Conservation (phyloP, 2,329 filamentous ascomycete genomes). For the Colletotrichum zoysiae region DNA sequence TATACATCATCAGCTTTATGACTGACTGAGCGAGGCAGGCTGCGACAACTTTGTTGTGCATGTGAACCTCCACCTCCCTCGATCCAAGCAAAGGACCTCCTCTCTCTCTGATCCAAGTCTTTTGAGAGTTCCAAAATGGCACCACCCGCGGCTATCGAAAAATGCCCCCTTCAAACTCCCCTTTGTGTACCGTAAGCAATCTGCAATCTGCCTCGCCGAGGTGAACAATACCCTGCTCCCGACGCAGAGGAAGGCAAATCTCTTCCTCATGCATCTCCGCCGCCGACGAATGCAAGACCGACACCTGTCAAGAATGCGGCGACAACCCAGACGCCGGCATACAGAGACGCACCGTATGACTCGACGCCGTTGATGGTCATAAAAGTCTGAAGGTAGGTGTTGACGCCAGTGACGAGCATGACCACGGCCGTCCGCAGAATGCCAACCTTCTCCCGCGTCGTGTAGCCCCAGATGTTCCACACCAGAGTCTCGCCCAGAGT, state of each 20-base stretch:
- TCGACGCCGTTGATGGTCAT: conserved; percentile 79
- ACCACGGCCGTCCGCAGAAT: conserved; percentile 73
- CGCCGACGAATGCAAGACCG: conserved; percentile 64
- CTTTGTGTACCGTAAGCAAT: conserved; percentile 8
- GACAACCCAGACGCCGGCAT: conserved; percentile 80
- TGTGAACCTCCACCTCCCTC: not conserved
- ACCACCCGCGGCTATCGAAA: conserved; percentile 10
- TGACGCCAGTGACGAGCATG: conserved; percentile 67
- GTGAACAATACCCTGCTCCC: not conserved
- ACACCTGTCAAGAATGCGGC: conserved; percentile 72
- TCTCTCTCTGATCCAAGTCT: conserved; percentile 9
- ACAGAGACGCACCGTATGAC: conserved; percentile 75
- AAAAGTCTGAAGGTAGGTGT: conserved; percentile 74
- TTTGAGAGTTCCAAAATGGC: not conserved
- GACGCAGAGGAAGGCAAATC: conserved; percentile 17
- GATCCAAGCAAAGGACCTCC: conserved; percentile 17
- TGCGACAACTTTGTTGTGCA: conserved; percentile 17
- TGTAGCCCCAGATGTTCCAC: conserved; percentile 80
- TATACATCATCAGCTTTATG: conserved; percentile 35
- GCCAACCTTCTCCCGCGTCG: conserved; percentile 71
- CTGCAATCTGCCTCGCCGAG: conserved; percentile 23
- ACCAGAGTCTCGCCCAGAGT: conserved; percentile 77
- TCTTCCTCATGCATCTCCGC: conserved; percentile 48
- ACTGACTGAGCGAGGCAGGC: not conserved
- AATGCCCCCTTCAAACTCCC: conserved; percentile 31